Evolutionary conservation across 208 protist species (phyloP), one percentile per base, ranked within the genome.

Genomic region (Leishmania braziliensis): DNA sequence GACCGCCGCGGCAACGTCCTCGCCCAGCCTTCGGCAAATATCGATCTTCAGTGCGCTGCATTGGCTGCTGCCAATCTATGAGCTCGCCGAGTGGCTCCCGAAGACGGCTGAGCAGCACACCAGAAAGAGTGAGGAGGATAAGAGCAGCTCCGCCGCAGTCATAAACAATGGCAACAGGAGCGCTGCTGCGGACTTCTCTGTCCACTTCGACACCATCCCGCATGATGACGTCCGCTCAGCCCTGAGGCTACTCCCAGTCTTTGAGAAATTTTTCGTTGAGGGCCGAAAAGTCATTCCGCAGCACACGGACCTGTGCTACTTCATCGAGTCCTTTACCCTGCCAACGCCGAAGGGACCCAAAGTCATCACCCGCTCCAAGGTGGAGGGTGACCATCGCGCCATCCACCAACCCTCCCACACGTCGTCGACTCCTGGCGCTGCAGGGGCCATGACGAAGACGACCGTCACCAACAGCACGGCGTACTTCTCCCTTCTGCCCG

Each of bases 271-370:
- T 60, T 95, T 92, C 53, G 84, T 79, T 16, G 75, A 86, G 58
- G 79, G 88, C 48, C 88, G 75, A 56, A 91, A 86, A 50, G 85
- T 95, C 1, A 80, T 93, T 63, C 87, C 89, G 2, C 88, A 90
- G 77, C 86, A 92, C 75, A 87, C 82, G 58, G 80, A 91, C 0
- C 51, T 82, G 73, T 88, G 85, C 51, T 87, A 92, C 81, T 84
- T 74, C 74, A 83, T 92, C n/a, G 83, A 90, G 48, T 88, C 73
- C 16, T 83, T 95, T 71, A 87, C 86, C 18, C 86, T 94, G 76
- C 90, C 91, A 8, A 95, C 93, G n/a, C 88, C 91, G 6, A 93
- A 90, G 73, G 91, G 91, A 0, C 83, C 87, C 26, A 91, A 88
- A 26, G 88, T 80, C 26, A 85, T 96, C 48, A 91, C 91, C 14